A percentile compares a stretch with the other conserved stretches of the same genome.
Conservation (phyloP, 306 rosid species). For the Dalbergia cultrata region DNA sequence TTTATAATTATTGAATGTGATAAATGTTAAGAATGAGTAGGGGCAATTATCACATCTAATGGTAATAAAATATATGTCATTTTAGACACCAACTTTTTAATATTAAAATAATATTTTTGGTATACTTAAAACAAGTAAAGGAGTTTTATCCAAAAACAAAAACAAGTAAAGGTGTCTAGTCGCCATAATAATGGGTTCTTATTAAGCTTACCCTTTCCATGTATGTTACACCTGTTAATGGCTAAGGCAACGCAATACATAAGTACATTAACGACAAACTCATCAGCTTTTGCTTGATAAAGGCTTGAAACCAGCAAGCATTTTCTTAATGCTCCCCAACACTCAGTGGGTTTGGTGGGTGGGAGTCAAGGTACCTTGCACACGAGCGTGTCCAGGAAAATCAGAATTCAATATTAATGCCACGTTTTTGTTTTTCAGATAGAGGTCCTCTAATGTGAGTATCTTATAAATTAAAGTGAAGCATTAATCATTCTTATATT, state of each 20-base stretch:
- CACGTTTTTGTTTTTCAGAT: neutral
- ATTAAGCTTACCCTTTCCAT: neutral
- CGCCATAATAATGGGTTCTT: constrained; percentile 2
- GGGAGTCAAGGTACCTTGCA: constrained; percentile 37
- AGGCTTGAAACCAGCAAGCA: constrained; percentile 32
- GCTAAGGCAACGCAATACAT: constrained; percentile 21
- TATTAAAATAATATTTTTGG: neutral
- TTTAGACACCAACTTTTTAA: no score
- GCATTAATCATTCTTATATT: no score
- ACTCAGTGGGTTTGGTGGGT: constrained; percentile 50
- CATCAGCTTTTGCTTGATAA: constrained; percentile 38
- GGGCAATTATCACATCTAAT: no score
- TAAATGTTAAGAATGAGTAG: no score
- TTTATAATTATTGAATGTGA: no score
- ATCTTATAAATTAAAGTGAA: no score
- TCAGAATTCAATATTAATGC: no score
- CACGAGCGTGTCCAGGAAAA: neutral
- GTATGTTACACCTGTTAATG: constrained; percentile 23
- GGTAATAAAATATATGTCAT: no score
- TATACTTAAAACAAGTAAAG: neutral
- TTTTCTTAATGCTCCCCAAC: constrained; percentile 45
- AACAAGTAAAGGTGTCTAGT: neutral
- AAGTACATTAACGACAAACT: neutral
- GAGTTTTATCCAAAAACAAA: no score
- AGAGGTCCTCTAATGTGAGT: no score